Percentiles rank a stretch among this genome's conserved stretches.
phyloP scores from a whole-genome alignment of 2,329 filamentous ascomycete genomes.

The Hypoxylon sp. region DNA sequence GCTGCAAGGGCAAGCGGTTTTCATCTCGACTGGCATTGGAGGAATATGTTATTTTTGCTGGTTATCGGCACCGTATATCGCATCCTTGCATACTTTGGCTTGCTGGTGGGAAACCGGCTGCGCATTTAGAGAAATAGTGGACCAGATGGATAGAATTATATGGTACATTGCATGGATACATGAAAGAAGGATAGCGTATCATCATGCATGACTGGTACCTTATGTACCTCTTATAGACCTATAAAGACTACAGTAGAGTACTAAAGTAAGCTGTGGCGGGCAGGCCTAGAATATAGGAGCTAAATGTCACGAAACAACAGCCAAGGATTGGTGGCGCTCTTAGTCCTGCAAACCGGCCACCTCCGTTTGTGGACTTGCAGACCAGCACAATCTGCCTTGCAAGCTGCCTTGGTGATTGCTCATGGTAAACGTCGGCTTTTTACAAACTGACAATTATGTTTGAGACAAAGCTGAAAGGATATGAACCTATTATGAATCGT shows the following conservation, averaged over 20 bases:
- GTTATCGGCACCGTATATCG: constrained; percentile 63
- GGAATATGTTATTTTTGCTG: constrained; percentile 62
- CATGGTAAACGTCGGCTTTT: constrained; percentile 2
- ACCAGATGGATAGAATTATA: background rate
- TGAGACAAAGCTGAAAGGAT: background rate
- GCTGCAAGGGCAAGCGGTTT: constrained; percentile 63
- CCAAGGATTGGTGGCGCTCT: constrained; percentile 23
- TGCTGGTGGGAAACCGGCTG: constrained; percentile 55
- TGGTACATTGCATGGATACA: background rate
- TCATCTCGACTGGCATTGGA: constrained; percentile 59
- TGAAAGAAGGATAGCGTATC: constrained; percentile 1
- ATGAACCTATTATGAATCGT: constrained; percentile 12
- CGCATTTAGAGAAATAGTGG: constrained; percentile 46
- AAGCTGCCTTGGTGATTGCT: constrained; percentile 24
- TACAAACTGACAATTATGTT: constrained; percentile 2
- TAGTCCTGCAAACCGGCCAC: constrained; percentile 10
- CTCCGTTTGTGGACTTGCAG: constrained; percentile 11
- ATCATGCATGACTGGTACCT: background rate
- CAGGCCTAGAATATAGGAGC: constrained; percentile 11
- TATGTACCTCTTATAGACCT: too few relatives aligned
- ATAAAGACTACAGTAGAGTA: constrained; percentile 1
- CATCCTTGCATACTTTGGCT: constrained; percentile 60
- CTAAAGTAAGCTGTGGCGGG: constrained; percentile 6
- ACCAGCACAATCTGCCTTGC: constrained; percentile 29
- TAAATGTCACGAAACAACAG: constrained; percentile 19